Conservation (phyloP, 352 stramenopile species). For the Phytophthora ramorum region DNA sequence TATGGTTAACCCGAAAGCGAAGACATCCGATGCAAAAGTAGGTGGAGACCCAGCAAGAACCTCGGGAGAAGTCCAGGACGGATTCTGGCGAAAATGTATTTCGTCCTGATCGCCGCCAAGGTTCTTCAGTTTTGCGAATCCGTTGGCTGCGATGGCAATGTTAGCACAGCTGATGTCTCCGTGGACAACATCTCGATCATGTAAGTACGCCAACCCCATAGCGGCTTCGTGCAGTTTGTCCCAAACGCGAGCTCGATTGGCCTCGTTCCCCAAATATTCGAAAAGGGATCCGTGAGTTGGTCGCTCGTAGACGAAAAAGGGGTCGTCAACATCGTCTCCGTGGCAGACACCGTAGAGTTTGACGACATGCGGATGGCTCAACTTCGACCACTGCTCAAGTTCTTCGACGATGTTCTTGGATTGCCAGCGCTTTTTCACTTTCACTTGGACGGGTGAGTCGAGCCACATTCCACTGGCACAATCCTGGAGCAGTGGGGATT, state of each 20-base stretch:
- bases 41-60: constrained; percentile 4
- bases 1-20: constrained; percentile 5
- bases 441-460: constrained; percentile 16
- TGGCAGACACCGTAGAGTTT: constrained; percentile 32
- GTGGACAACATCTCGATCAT: constrained; percentile 28
- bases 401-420: constrained; percentile 25
- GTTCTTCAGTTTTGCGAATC: constrained; percentile 20
- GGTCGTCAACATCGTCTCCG: constrained; percentile 5
- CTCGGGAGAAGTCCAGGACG: constrained; percentile 10
- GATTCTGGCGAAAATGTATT: neutral
- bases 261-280: constrained; percentile 11
- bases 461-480: constrained; percentile 12
- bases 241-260: constrained; percentile 1
- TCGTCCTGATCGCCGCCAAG: constrained; percentile 6
- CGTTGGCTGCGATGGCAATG: constrained; percentile 22
- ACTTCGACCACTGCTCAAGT: constrained; percentile 18
- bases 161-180: constrained; percentile 18
- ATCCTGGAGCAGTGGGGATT: neutral
- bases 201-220: constrained; percentile 36
- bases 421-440: constrained; percentile 9
- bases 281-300: constrained; percentile 10
- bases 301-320: constrained; percentile 30
- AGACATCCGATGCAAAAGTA: constrained; percentile 17
- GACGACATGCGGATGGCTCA: constrained; percentile 31
- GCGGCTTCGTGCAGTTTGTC: constrained; percentile 34